A percentile compares a stretch with the other conserved stretches of the same genome.
Conservation (phyloP, 2,329 filamentous ascomycete species). For the Pyrenophora seminiperda region DNA sequence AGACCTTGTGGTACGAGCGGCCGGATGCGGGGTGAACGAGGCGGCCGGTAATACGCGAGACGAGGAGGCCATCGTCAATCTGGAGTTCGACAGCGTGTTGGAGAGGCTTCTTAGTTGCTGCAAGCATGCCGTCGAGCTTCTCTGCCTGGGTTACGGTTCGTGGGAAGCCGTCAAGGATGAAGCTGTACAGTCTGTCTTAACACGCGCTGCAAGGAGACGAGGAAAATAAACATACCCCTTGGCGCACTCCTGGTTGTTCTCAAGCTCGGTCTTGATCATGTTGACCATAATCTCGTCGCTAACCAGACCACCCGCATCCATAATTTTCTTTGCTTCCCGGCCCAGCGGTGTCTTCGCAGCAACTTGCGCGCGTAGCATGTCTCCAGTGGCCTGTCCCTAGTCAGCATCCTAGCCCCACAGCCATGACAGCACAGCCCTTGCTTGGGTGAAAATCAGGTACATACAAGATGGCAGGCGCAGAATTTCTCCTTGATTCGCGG, state of each 20-base stretch:
- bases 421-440: background rate
- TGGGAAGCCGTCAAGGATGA: constrained; percentile 98
- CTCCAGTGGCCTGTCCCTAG: constrained; percentile 79
- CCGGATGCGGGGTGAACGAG: constrained; percentile 94
- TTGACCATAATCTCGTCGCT: constrained; percentile 99
- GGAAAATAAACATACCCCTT: constrained; percentile 70
- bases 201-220: background rate
- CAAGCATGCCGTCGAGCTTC: constrained; percentile 91
- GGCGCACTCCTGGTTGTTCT: constrained; percentile 92
- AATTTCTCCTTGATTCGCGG: constrained; percentile 98
- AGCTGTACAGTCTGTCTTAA: constrained; percentile 59
- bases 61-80: constrained; percentile 92
- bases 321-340: constrained; percentile 99
- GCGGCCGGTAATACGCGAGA: constrained; percentile 94
- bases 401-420: constrained; percentile 19
- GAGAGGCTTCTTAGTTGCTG: constrained; percentile 76
- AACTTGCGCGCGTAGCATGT: constrained; percentile 98
- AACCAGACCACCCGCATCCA: constrained; percentile 97
- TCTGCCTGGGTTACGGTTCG: constrained; percentile 95
- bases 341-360: constrained; percentile 95
- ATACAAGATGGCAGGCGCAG: constrained; percentile 93
- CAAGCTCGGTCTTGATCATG: constrained; percentile 98
- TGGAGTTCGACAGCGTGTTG: constrained; percentile 96
- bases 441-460: constrained; percentile 35
- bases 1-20: constrained; percentile 96